Evolutionary conservation across 306 rosid species (phyloP).

Genomic region (Citrullus mucosospermus): DNA sequence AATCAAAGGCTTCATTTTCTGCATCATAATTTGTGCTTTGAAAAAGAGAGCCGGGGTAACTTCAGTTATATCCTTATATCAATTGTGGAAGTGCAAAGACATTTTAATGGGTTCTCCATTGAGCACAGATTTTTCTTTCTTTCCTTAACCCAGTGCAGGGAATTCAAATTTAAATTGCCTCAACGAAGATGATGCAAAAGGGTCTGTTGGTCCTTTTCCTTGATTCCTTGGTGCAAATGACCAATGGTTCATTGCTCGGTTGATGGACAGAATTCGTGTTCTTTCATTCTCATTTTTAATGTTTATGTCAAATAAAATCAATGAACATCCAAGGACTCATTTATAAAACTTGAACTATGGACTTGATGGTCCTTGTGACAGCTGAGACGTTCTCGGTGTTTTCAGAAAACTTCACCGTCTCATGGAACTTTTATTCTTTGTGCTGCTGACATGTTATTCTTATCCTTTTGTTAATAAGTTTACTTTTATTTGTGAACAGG

Average conservation of each 20-base stretch:
- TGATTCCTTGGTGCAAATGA: not conserved
- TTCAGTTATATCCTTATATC: not conserved
- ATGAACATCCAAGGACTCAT: not conserved
- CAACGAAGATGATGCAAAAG: not conserved
- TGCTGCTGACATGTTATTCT: not conserved
- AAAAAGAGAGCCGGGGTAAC: not conserved
- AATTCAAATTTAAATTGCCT: not conserved
- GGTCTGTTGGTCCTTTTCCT: not conserved
- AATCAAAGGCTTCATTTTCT: not conserved
- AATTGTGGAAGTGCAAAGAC: not conserved
- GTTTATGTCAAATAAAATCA: not conserved
- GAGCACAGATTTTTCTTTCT: not conserved
- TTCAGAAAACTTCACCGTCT: not conserved
- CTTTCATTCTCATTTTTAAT: not conserved
- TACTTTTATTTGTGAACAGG: constrained; percentile 37
- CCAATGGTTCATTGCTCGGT: not conserved
- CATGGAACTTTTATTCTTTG: not conserved
- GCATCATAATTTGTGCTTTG: not conserved
- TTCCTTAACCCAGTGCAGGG: not conserved
- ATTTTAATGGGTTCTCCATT: not conserved
- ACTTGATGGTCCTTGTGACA: not conserved
- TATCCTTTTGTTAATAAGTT: constrained; percentile 11
- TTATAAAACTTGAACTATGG: not conserved
- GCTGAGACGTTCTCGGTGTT: not conserved
- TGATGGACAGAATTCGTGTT: not conserved